Evolutionary conservation across 495 filamentous ascomycete genomes (phyloP), one percentile per base, ranked within the genome.

Genomic region (Margaritispora aquatica): DNA sequence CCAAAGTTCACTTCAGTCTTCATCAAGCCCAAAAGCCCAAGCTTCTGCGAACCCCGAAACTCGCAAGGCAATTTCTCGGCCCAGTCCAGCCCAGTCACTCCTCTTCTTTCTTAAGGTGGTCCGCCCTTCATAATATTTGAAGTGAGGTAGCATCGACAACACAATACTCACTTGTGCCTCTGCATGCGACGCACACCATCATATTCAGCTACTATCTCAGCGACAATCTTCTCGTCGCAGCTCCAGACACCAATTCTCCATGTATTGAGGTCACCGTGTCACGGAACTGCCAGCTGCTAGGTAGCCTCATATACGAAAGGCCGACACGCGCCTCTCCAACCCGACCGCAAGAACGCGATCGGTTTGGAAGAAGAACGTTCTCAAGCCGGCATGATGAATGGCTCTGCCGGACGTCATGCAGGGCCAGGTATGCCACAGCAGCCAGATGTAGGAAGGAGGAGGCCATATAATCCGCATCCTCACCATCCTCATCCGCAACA

Each of bases 301-400:
- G 1, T 36, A 21, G 21, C 34, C 0, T 49, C 50, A 8, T 57
- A 0, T 44, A n/a, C 22, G 23, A 5, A 50, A 29, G 10, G 31
- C 41, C 23, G 27, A 47, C 61, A 63, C 60, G 56, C 61, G 52
- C 56, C 19, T 44, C 26, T 29, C 34, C 48, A 51, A 47, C 20
- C 51, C 58, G 48, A 56, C 50, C 20, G n/a, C n/a, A 48, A 44
- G 59, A 47, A 66, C 63, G 60, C 64, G 61, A 24, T 61, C 54
- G 60, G 54, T 55, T 63, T 55, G 60, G 57, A 56, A 44, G 21
- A 17, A 56, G 52, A 36, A 54, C 51, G 23, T n/a, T 57, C 76
- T 77, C 78, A 79, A 65, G 78, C 80, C 78, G 79, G 79, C 76
- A 82, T 71, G 80, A 82, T 83, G 80, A 82, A 80, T 71, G 73